Evolutionary conservation across 352 stramenopile genomes (phyloP), one percentile per base, ranked within the genome.

Genomic region (Albugo candida): DNA sequence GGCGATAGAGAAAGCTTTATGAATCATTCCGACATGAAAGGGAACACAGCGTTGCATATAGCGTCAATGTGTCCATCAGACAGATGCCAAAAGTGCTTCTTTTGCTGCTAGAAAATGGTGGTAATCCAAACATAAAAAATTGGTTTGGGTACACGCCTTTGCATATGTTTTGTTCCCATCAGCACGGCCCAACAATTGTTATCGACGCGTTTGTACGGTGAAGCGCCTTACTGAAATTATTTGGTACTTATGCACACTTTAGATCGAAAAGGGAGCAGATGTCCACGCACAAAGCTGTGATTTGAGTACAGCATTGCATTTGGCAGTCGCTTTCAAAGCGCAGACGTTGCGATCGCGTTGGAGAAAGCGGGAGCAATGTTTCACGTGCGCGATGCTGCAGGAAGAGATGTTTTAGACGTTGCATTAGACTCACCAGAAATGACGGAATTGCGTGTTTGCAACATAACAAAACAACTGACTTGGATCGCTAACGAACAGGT

Each of bases 111-210:
- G 78, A 91, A 43, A 88, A 88, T 39, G 75, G 75, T 10, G 69
- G 71, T 0, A 67, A 88, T 48, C 70, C 78, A 11, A 88, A 83
- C 47, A 50, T 59, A 41, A 52, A 64, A 0, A 91, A 91, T 45
- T 91, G 78, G 78, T 91, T 91, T 48, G 78, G 78, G 40, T 91
- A 91, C 67, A 86, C 75, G 1, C 60, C 78, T 17, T 48, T 91
- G 37, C 78, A 91, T 51, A 58, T 86, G n/a, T 88, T 91, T 40
- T 91, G 78, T 47, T 72, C 78, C 0, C 78, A 91, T 38, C 78
- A 91, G 34, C 72, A 51, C 20, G 78, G 71, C 1, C 78, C 78
- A 1, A 59, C 62, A 2, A 79, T 66, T 1, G 59, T 86, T 49
- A 63, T 88, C 44, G 70, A 81, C 52, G 59, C 78, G 48, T 91